These are phyloP conservation scores for Cryptosporidium canis DNA, from an alignment of 169 alveolate species.

Conservation along the genomic window DNA sequence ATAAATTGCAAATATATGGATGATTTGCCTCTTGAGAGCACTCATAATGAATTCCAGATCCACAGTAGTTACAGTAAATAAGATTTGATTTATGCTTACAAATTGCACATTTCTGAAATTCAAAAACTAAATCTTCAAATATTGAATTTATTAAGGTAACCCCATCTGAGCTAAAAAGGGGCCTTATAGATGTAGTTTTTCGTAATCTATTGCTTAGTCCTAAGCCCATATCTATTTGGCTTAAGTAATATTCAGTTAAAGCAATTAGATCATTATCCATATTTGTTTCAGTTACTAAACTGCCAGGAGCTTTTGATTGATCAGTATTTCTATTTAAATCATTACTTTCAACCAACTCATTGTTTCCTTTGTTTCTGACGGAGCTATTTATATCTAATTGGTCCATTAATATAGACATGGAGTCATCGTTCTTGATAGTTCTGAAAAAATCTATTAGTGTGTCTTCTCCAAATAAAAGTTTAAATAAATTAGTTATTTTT, in stretches of 20 bases:
- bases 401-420: conserved; percentile 2
- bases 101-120: background rate
- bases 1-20: conserved; percentile 8
- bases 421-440: background rate
- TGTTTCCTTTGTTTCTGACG: background rate
- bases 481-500: conserved; percentile 4
- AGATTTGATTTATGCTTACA: conserved; percentile 1
- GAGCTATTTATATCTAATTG: background rate
- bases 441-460: background rate
- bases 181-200: background rate
- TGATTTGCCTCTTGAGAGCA: background rate
- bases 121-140: background rate
- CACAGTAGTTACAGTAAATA: background rate
- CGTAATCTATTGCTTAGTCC: background rate
- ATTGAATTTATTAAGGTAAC: background rate
- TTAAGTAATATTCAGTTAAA: background rate
- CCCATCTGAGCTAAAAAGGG: background rate
- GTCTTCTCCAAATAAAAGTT: conserved; percentile 24
- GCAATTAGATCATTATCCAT: background rate
- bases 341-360: background rate
- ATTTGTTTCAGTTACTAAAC: background rate
- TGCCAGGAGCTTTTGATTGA: background rate
- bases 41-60: background rate
- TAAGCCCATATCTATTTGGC: background rate
- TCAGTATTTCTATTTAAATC: background rate